Evolutionary conservation across 2,329 filamentous ascomycete species (phyloP).

Genomic region (Westerdykella ornata): DNA sequence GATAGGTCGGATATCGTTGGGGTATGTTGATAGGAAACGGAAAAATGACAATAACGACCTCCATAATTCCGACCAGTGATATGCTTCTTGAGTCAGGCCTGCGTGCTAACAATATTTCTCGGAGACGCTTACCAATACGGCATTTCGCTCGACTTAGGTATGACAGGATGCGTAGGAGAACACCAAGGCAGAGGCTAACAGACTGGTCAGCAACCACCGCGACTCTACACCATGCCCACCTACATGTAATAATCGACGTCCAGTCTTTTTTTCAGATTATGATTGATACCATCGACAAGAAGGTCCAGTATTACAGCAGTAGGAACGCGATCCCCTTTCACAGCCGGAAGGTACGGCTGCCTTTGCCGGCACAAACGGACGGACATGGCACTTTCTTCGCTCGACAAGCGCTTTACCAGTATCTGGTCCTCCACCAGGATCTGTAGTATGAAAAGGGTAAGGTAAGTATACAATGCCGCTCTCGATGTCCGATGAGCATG

Average conservation of each 20-base stretch:
- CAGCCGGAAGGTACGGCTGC: constrained; percentile 73
- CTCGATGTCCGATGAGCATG: constrained; percentile 81
- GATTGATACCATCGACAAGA: constrained; percentile 84
- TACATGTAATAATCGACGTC: constrained; percentile 77
- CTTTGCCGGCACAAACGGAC: constrained; percentile 86
- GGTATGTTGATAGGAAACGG: constrained; percentile 84
- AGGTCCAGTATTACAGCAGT: constrained; percentile 75
- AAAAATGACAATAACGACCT: constrained; percentile 79
- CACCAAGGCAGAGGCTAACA: constrained; percentile 63
- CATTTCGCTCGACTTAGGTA: constrained; percentile 77
- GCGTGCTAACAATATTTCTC: too few species aligned
- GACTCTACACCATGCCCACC: constrained; percentile 1
- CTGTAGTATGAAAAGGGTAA: constrained; percentile 78
- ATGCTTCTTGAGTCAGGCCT: constrained; percentile 37
- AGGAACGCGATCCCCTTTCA: constrained; percentile 65
- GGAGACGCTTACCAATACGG: constrained; percentile 49
- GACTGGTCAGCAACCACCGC: constrained; percentile 38
- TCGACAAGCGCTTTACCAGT: constrained; percentile 77
- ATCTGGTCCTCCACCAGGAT: constrained; percentile 79
- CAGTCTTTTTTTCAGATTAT: constrained; percentile 80
- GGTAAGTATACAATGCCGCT: constrained; percentile 73
- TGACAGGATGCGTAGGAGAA: constrained; percentile 74
- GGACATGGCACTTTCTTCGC: constrained; percentile 63
- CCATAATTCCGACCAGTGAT: constrained; percentile 97
- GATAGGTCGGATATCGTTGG: constrained; percentile 64